Evolutionary conservation across 345 rosid genomes (phyloP).

Genomic region (Cardamine resedifolia): DNA sequence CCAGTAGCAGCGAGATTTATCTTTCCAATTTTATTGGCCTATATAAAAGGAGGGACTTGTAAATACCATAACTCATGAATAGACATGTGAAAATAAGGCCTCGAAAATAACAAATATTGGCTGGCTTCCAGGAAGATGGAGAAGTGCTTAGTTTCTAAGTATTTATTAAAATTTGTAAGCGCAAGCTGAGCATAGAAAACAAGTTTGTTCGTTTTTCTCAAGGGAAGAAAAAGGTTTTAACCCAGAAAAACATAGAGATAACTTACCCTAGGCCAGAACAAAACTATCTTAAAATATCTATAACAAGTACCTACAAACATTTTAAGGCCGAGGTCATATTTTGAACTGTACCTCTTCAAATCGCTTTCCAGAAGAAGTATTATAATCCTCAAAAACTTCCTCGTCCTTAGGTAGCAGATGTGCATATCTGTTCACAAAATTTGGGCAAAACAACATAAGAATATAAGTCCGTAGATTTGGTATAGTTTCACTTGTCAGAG

Average conservation of each 20-base stretch:
- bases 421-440: slow-evolving; percentile 58
- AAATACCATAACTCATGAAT: slow-evolving; percentile 5
- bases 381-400: slow-evolving; percentile 83
- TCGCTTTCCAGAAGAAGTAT: slow-evolving; percentile 62
- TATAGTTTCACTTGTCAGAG: slow-evolving; percentile 9
- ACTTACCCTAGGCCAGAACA: slow-evolving; percentile 19
- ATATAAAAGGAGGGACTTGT: slow-evolving; percentile 22
- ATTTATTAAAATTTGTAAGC: background rate
- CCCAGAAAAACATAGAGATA: slow-evolving; percentile 1
- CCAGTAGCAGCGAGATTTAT: slow-evolving; percentile 99
- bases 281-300: slow-evolving; percentile 13
- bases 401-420: slow-evolving; percentile 96
- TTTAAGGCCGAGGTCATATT: background rate
- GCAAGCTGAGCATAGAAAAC: slow-evolving; percentile 13
- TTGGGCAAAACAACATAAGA: slow-evolving; percentile 16
- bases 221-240: background rate
- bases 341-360: slow-evolving; percentile 75
- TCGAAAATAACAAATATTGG: slow-evolving; percentile 13
- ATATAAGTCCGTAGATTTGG: slow-evolving; percentile 1
- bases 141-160: slow-evolving; percentile 5
- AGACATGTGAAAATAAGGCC: slow-evolving; percentile 13
- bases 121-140: slow-evolving; percentile 17
- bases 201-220: slow-evolving; percentile 13
- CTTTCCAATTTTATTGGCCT: slow-evolving; percentile 98
- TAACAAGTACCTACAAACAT: slow-evolving; percentile 13